Evolutionary conservation across 805 yeast species (phyloP), one percentile per base, ranked within the genome.

Genomic region (Nematodospora valgi): DNA sequence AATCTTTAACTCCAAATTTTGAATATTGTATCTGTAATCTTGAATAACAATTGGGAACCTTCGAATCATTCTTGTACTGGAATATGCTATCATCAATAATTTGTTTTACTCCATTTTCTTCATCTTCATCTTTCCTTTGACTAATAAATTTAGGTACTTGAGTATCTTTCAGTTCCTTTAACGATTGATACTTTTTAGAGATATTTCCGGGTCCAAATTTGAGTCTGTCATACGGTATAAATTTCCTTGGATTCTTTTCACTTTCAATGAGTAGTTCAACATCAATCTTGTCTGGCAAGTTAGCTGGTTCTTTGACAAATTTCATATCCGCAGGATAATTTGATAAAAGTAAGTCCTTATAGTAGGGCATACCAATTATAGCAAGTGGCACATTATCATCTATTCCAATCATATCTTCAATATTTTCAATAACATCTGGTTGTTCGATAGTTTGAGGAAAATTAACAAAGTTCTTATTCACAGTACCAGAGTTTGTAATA

Each of bases 1-100:
- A 93, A 56, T 88, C 96, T 47, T 83, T 87, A 20, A 93, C 88
- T 18, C 98, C 98, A 58, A 87, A 91, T 48, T 77, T 81, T 38
- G 94, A 84, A 57, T 89, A 91, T 27, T 82, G 74, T 35, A 91
- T 85, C 40, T 82, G 84, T 30, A 86, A 65, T 47, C 80, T 77
- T 26, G 79, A 67, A 61, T 82, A 91, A 23, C 89, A 84, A 34
- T 81, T 80, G 1, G 96, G 96, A 52, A 48, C 72, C 64, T 37
- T 46, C 28, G 38, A 35, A 13, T 34, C 27, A 37, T 32, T 35
- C 35, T 41, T 46, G 31, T 35, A 41, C 36, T 42, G 45, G 27
- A 56, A 45, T 12, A 39, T 35, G 22, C 46, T 45, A 14, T 41
- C 46, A 32, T 46, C 54, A 25, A 33, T 23, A 17, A 28, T 5